Conservation (phyloP, 345 rosid genomes). For the Gossypium arboreum region DNA sequence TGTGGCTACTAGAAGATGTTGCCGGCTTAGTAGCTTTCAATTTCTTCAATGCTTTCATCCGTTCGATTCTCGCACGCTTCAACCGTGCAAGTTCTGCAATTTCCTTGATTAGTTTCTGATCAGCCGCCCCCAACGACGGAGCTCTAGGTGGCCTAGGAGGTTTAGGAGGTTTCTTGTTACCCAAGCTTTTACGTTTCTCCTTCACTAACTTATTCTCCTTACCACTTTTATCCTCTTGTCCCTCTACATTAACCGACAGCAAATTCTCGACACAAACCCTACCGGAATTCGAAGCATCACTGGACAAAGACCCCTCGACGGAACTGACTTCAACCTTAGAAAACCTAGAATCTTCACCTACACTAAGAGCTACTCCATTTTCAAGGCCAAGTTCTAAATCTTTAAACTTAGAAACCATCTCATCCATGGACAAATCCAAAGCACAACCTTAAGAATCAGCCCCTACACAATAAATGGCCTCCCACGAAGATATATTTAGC, state of each 20-base stretch:
- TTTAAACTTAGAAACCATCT: conserved; percentile 25
- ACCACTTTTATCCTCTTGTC: conserved; percentile 27
- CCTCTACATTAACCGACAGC: conserved; percentile 32
- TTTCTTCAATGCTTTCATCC: conserved; percentile 85
- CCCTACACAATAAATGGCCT: conserved; percentile 17
- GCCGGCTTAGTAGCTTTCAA: conserved; percentile 47
- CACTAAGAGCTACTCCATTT: conserved; percentile 40
- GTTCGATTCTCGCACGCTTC: conserved; percentile 82
- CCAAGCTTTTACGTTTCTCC: conserved; percentile 49
- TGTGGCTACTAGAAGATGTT: conserved; percentile 47
- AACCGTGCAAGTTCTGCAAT: conserved; percentile 74
- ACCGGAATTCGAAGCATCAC: conserved; percentile 6
- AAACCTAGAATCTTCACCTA: conserved; percentile 26
- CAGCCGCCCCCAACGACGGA: conserved; percentile 78
- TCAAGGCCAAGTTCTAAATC: conserved; percentile 70
- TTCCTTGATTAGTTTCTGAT: conserved; percentile 76
- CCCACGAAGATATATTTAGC: conserved; percentile 7
- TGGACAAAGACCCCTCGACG: conserved; percentile 10
- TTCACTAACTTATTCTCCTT: conserved; percentile 37
- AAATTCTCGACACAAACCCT: not conserved
- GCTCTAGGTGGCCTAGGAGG: conserved; percentile 96
- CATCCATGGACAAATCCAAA: conserved; percentile 32
- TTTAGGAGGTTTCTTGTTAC: conserved; percentile 57
- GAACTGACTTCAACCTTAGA: not conserved
- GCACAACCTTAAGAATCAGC: conserved; percentile 15